These are phyloP conservation scores for Trametes sanguinea DNA, from an alignment of 768 basidiomycete genomes.

Conservation along the genomic window DNA sequence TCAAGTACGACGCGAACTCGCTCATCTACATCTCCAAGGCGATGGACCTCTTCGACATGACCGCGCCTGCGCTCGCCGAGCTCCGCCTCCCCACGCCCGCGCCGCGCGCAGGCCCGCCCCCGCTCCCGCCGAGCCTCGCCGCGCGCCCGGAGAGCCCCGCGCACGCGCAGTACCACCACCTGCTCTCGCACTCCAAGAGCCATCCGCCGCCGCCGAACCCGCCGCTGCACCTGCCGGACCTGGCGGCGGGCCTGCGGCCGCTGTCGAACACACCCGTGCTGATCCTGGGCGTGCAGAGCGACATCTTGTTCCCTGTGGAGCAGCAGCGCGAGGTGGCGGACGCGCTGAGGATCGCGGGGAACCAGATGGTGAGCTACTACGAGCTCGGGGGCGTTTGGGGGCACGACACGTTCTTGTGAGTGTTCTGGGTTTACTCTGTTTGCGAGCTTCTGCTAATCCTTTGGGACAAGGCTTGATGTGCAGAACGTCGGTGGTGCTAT, in stretches of 20 bases:
- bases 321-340: conserved; percentile 96
- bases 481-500: conserved; percentile 91
- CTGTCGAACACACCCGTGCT: conserved; percentile 78
- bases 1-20: conserved; percentile 97
- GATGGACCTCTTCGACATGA: conserved; percentile 99
- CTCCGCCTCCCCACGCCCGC: conserved; percentile 53
- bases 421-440: conserved; percentile 21
- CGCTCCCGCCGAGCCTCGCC: conserved; percentile 32
- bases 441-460: neutral
- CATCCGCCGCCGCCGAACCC: conserved; percentile 74
- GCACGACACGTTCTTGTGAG: conserved; percentile 94
- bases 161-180: conserved; percentile 28
- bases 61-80: conserved; percentile 67
- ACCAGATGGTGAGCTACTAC: conserved; percentile 88
- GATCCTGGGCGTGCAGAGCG: conserved; percentile 93
- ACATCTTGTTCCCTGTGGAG: conserved; percentile 95
- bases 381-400: conserved; percentile 99
- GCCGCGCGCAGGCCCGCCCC: conserved; percentile 30
- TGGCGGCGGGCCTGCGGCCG: conserved; percentile 77
- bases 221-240: conserved; percentile 71
- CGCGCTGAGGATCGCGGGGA: conserved; percentile 88
- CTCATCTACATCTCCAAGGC: conserved; percentile 99
- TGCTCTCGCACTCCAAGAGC: conserved; percentile 58
- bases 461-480: conserved; percentile 65
- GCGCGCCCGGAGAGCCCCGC: conserved; percentile 24